These are phyloP conservation scores for Macrolepiota albuminosa DNA, from an alignment of 768 basidiomycete species.

Conservation along the genomic window DNA sequence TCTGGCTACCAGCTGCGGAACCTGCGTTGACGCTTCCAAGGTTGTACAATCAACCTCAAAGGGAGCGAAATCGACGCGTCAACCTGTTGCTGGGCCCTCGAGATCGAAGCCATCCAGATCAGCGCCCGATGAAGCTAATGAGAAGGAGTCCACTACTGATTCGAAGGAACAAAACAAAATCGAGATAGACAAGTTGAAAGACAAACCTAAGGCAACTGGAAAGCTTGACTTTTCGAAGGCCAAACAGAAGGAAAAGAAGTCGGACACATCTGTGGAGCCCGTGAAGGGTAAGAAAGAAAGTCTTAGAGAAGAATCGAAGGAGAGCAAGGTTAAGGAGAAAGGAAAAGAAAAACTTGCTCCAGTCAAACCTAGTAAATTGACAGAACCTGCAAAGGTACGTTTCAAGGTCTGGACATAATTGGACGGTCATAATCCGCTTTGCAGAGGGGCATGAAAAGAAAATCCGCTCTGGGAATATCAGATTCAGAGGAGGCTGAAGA, in stretches of 20 bases:
- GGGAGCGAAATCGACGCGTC: slow-evolving; percentile 18
- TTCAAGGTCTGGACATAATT: background rate
- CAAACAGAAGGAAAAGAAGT: slow-evolving; percentile 15
- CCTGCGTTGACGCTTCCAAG: slow-evolving; percentile 2
- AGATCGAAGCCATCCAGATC: slow-evolving; percentile 29
- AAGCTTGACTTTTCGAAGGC: slow-evolving; percentile 20
- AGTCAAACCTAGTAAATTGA: slow-evolving; percentile 10
- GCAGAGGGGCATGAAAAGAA: slow-evolving; percentile 40
- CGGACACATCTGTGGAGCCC: slow-evolving; percentile 2
- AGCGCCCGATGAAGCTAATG: slow-evolving; percentile 4
- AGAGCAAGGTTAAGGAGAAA: slow-evolving; percentile 15
- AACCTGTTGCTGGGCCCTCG: slow-evolving; percentile 42
- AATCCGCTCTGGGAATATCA: slow-evolving; percentile 30
- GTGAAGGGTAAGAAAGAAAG: slow-evolving; percentile 1
- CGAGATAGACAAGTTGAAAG: slow-evolving; percentile 10
- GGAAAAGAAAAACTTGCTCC: slow-evolving; percentile 13
- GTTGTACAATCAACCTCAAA: slow-evolving; percentile 6
- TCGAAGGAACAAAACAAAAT: slow-evolving; percentile 8
- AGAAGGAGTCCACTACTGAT: slow-evolving; percentile 11
- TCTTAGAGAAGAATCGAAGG: slow-evolving; percentile 1
- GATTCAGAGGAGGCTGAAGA: slow-evolving; percentile 20
- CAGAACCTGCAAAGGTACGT: slow-evolving; percentile 17
- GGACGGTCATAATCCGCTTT: background rate
- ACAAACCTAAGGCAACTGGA: slow-evolving; percentile 14
- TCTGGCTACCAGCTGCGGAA: background rate